Evolutionary conservation across 106 monocot genomes (phyloP).

Genomic region (Acorus calamus): DNA sequence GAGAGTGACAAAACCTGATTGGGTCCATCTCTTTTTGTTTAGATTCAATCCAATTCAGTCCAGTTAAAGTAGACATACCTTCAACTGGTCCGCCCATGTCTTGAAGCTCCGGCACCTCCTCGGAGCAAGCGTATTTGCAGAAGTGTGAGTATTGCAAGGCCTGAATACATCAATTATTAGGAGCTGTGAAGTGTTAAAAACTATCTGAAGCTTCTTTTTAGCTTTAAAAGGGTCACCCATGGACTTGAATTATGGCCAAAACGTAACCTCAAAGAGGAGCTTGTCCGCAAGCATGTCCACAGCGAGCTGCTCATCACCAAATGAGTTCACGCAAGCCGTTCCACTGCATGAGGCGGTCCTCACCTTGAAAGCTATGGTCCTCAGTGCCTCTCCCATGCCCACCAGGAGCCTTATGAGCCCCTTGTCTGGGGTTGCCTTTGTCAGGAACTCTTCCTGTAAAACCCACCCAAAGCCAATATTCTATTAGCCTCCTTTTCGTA

Average conservation of each 20-base stretch:
- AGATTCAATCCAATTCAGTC: no score
- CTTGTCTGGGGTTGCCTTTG: constrained; percentile 86
- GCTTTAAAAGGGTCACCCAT: no score
- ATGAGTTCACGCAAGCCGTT: constrained; percentile 90
- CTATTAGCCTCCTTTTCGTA: no score
- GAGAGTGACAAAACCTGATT: no score
- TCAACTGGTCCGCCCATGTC: constrained; percentile 93
- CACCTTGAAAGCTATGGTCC: constrained; percentile 96
- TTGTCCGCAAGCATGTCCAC: constrained; percentile 92
- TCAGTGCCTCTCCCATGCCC: constrained; percentile 88
- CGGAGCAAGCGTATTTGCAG: constrained; percentile 98
- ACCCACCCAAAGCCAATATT: neutral
- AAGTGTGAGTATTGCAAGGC: constrained; percentile 85
- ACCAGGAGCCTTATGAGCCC: constrained; percentile 75
- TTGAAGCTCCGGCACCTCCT: constrained; percentile 94
- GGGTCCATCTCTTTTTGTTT: no score
- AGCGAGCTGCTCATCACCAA: constrained; percentile 94
- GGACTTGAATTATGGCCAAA: neutral
- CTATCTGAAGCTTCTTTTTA: no score
- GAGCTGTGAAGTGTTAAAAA: no score
- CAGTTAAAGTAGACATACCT: constrained; percentile 19
- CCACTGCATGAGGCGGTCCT: constrained; percentile 86
- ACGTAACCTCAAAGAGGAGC: constrained; percentile 74
- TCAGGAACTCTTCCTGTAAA: constrained; percentile 76
- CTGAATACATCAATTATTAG: constrained; percentile 14